Percentiles rank a stretch among this genome's conserved stretches.
These are phyloP conservation scores for Cryphonectria carpinicola DNA, from an alignment of 2,329 filamentous ascomycete genomes.

Conservation along the genomic window DNA sequence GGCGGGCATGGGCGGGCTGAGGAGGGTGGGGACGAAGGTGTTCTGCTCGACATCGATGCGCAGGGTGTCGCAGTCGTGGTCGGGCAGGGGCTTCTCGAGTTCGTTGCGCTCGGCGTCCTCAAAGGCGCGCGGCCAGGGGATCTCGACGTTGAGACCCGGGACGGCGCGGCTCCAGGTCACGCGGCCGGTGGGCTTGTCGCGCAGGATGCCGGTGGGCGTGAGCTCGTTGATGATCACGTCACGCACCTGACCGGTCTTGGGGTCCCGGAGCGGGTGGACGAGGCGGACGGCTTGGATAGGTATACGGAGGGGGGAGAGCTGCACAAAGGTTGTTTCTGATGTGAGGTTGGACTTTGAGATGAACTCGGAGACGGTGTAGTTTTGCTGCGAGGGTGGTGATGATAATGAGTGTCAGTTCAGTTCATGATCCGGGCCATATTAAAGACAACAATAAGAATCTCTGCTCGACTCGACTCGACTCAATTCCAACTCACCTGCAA, in stretches of 20 bases:
- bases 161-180: conserved; percentile 63
- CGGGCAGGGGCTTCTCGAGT: conserved; percentile 41
- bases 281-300: conserved; percentile 77
- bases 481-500: conserved; percentile 54
- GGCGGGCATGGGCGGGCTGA: conserved; percentile 76
- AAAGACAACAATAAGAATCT: too few species aligned
- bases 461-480: not conserved
- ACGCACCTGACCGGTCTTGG: conserved; percentile 63
- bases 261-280: conserved; percentile 74
- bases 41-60: conserved; percentile 74
- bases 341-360: conserved; percentile 40
- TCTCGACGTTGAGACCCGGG: conserved; percentile 70
- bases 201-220: conserved; percentile 53
- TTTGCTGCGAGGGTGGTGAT: conserved; percentile 30
- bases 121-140: conserved; percentile 71
- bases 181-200: conserved; percentile 54
- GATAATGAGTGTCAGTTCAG: conserved; percentile 13
- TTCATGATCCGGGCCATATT: not conserved
- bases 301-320: conserved; percentile 59
- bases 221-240: conserved; percentile 81
- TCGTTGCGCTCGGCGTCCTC: conserved; percentile 47
- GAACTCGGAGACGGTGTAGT: conserved; percentile 46
- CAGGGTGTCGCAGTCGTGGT: conserved; percentile 70
- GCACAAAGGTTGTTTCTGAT: conserved; percentile 40
- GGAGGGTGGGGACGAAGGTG: conserved; percentile 78